Conservation (phyloP, 129 eudicot species). For the Lactuca sativa region DNA sequence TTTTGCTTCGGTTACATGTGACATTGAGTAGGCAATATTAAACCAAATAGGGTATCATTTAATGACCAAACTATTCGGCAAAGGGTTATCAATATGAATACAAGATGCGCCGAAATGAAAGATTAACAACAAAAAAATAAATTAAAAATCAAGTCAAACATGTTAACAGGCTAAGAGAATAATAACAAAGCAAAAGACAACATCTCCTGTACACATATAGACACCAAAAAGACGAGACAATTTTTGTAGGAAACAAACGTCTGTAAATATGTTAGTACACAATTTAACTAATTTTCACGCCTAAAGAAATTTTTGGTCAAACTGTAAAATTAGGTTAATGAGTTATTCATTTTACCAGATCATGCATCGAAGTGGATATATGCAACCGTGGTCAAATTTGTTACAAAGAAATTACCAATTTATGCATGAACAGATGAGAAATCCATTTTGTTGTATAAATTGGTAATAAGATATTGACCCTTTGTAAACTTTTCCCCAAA, state of each 20-base stretch:
- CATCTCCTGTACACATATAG: neutral
- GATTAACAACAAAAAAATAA: neutral
- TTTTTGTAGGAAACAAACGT: too few relatives aligned
- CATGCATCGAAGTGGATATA: too few relatives aligned
- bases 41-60: neutral
- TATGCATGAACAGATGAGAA: neutral
- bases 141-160: neutral
- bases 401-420: too few relatives aligned
- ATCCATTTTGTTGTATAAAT: too few relatives aligned
- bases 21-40: neutral
- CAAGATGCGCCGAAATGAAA: neutral
- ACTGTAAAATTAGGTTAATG: too few relatives aligned
- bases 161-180: neutral
- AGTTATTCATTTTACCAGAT: too few relatives aligned
- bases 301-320: neutral
- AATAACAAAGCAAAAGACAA: slow-evolving; percentile 6
- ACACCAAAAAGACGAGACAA: slow-evolving; percentile 6
- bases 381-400: too few relatives aligned
- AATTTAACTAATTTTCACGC: too few relatives aligned
- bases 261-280: too few relatives aligned
- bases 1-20: neutral
- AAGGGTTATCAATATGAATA: neutral
- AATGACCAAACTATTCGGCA: neutral
- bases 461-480: too few relatives aligned
- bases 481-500: neutral